Percentiles rank a stretch among this genome's conserved stretches.
phyloP scores from a whole-genome alignment of 2,329 filamentous ascomycete species.

The Phoma herbarum region DNA sequence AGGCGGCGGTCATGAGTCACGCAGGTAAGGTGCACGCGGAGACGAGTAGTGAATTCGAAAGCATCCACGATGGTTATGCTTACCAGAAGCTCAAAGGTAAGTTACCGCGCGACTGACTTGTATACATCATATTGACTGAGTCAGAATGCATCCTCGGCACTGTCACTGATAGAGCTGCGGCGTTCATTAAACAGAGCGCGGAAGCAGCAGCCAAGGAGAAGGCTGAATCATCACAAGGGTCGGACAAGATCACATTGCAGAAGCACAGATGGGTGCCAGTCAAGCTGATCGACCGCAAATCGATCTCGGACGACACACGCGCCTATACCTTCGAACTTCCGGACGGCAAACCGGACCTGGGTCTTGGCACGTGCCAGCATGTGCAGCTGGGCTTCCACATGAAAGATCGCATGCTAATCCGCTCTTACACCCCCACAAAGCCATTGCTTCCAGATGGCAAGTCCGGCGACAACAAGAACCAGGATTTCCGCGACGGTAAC shows the following conservation, averaged over 20 bases:
- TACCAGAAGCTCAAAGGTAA: constrained; percentile 58
- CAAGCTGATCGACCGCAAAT: constrained; percentile 50
- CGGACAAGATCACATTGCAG: constrained; percentile 50
- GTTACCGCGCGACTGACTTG: constrained; percentile 11
- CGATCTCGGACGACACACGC: constrained; percentile 56
- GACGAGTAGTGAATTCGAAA: constrained; percentile 60
- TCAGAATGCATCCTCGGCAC: constrained; percentile 61
- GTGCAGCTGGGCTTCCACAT: constrained; percentile 64
- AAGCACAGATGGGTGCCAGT: constrained; percentile 60
- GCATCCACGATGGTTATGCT: constrained; percentile 62
- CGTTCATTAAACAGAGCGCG: constrained; percentile 58
- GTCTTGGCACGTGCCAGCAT: constrained; percentile 62
- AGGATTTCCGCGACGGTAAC: constrained; percentile 21
- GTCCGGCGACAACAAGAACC: neutral
- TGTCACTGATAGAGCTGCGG: constrained; percentile 60
- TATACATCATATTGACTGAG: neutral
- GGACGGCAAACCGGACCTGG: constrained; percentile 52
- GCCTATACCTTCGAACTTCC: constrained; percentile 60
- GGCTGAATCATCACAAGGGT: constrained; percentile 36
- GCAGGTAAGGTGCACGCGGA: constrained; percentile 61
- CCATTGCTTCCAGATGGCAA: constrained; percentile 41
- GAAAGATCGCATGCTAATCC: constrained; percentile 60
- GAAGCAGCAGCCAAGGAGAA: constrained; percentile 53
- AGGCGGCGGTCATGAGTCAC: constrained; percentile 59
- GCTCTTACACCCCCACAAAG: constrained; percentile 61